These are phyloP conservation scores for Teunomyces pallodes DNA, from an alignment of 805 yeast genomes.

Conservation along the genomic window DNA sequence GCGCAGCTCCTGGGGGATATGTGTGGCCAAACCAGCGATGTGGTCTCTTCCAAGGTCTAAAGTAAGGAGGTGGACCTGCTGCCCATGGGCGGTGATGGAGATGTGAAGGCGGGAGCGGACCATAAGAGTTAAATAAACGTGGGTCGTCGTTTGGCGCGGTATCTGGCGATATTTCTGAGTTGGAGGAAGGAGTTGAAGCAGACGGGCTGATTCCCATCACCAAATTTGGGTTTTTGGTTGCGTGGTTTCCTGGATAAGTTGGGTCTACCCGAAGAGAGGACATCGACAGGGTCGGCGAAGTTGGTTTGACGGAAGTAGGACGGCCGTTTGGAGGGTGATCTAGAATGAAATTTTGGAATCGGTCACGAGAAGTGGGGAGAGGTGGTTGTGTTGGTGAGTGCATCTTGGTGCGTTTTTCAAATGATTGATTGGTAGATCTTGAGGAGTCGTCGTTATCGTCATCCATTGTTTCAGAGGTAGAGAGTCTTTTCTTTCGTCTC, in stretches of 20 bases:
- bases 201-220: neutral
- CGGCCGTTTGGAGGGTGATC: neutral
- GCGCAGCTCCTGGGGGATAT: neutral
- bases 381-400: neutral
- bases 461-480: neutral
- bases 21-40: constrained; percentile 1
- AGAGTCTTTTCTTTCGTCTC: constrained; percentile 34
- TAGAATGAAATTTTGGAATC: constrained; percentile 1
- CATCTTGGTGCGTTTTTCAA: neutral
- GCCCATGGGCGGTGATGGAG: constrained; percentile 3
- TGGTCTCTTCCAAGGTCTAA: constrained; percentile 1
- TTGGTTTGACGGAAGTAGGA: neutral
- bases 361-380: neutral
- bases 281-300: neutral
- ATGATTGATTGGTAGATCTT: neutral
- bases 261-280: neutral
- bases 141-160: neutral
- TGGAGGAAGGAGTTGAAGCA: neutral
- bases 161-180: neutral
- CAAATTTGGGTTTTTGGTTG: neutral
- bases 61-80: neutral
- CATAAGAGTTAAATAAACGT: neutral
- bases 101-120: neutral
- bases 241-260: neutral
- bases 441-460: neutral